These are phyloP conservation scores for Hondaea fermentalgiana DNA, from an alignment of 108 stramenopile genomes.

Conservation along the genomic window DNA sequence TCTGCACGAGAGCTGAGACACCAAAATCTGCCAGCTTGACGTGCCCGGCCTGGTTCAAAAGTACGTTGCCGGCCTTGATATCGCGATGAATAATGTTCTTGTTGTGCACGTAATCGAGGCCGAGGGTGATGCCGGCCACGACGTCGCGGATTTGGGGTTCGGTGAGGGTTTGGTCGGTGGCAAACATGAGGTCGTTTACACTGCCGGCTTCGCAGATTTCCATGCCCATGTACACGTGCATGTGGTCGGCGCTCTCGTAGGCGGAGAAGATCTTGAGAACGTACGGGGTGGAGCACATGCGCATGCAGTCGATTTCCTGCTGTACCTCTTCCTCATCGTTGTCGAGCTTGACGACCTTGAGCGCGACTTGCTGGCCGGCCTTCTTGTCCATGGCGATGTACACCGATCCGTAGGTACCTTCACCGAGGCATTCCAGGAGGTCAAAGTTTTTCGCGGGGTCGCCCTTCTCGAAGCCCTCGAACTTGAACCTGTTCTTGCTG, in stretches of 20 bases:
- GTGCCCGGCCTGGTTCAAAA: slow-evolving; percentile 70
- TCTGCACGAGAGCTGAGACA: slow-evolving; percentile 76
- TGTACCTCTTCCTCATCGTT: slow-evolving; percentile 70
- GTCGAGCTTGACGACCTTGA: slow-evolving; percentile 64
- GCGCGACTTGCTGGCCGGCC: slow-evolving; percentile 66
- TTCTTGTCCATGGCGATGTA: slow-evolving; percentile 68
- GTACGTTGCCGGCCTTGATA: slow-evolving; percentile 86
- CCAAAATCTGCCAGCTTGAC: slow-evolving; percentile 89
- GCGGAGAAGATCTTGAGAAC: slow-evolving; percentile 78
- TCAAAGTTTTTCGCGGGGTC: slow-evolving; percentile 9
- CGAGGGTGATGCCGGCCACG: slow-evolving; percentile 69
- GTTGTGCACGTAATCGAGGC: slow-evolving; percentile 78
- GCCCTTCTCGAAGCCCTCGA: neutral
- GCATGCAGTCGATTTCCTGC: slow-evolving; percentile 76
- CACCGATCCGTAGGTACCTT: slow-evolving; percentile 74
- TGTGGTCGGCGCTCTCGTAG: slow-evolving; percentile 31
- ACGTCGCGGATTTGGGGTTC: slow-evolving; percentile 68
- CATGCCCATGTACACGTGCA: slow-evolving; percentile 62
- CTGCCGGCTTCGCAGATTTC: slow-evolving; percentile 79
- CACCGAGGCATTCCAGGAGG: slow-evolving; percentile 38
- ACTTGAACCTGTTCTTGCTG: neutral
- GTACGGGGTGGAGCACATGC: slow-evolving; percentile 68
- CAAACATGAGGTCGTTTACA: slow-evolving; percentile 71
- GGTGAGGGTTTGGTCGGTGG: slow-evolving; percentile 46
- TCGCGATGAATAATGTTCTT: slow-evolving; percentile 83